Base-by-base conservation (phyloP, 768 basidiomycete genomes). In the Hemileccinum impolitum region DNA sequence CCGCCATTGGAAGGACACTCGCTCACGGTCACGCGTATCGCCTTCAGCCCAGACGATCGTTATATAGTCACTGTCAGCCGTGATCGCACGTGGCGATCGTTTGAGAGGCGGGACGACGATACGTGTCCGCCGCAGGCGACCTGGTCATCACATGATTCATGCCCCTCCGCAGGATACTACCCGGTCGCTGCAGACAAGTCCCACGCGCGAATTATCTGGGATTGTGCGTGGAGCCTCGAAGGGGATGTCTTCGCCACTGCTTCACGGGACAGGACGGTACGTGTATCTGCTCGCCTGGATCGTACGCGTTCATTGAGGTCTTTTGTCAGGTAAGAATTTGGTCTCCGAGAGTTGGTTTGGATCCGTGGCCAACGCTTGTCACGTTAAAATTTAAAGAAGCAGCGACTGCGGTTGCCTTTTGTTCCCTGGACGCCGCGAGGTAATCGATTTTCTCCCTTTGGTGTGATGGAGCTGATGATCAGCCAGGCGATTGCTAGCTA, bases 121-220 rank as follows among this genome's bases (percentile, higher is more conserved):
- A 53, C 12, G 60, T 38, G 23, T 1, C 18, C 37, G 1, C 3
- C 9, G 30, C 28, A 8, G 3, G 35, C 14, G 4, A 28, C 28
- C 17, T 21, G 34, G 17, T 31, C 15, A n/a, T n/a, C 34, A 23
- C 1, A 17, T 31, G 39, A 40, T 26, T 9, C n/a, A 52, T 19
- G 17, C 34, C 19, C 2, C n/a, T 21, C 18, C 25, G 18, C 49
- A 80, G 90, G 79, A 1, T 94, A 82, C 63, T 54, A 72, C 8
- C 81, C 84, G 3, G 59, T 84, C 18, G 80, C 81, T 5, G 76
- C 80, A 14, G 82, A 93, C 49, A 95, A 90, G 69, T 84, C 90
- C 0, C 96, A 98, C 67, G 79, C 80, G 1, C 80, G 96, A 34
- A 96, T 99, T 60, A 87, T 99, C 31, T 94, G 96, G 93, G 96